Percentiles rank a stretch among this genome's conserved stretches.
These are phyloP conservation scores for Phialocephala sp. DNA, from an alignment of 2,329 filamentous ascomycete species.

Conservation along the genomic window DNA sequence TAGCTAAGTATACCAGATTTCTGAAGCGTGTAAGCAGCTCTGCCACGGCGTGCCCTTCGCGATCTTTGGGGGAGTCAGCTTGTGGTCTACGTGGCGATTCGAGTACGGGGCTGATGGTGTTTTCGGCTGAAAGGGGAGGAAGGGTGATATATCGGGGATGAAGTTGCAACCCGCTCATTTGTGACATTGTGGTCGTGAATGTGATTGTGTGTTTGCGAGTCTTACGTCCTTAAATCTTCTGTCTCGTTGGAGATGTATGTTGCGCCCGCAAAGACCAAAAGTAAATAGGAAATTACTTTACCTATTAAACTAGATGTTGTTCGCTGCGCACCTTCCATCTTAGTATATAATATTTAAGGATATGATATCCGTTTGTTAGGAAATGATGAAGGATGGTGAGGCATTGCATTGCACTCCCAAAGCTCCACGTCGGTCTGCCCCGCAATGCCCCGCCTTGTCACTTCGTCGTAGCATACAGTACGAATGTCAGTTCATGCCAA, in stretches of 20 bases:
- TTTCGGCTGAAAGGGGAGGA: not conserved
- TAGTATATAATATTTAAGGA: not conserved
- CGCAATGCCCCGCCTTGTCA: slow-evolving; percentile 10
- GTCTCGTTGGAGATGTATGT: not conserved
- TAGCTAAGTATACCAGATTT: slow-evolving; percentile 46
- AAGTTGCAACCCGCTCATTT: not conserved
- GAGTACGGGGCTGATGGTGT: not conserved
- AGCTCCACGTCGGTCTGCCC: slow-evolving; percentile 7
- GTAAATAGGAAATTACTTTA: slow-evolving; percentile 29
- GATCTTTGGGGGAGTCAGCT: slow-evolving; percentile 46
- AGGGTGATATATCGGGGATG: not conserved
- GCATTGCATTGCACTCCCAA: not conserved
- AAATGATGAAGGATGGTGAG: slow-evolving; percentile 11
- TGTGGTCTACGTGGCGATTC: not conserved
- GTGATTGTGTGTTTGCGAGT: not conserved
- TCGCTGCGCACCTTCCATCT: slow-evolving; percentile 39
- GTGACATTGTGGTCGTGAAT: slow-evolving; percentile 3
- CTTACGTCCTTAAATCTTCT: not conserved
- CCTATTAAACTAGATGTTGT: slow-evolving; percentile 39
- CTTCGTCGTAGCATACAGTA: not conserved
- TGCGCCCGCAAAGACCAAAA: slow-evolving; percentile 7
- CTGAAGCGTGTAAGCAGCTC: slow-evolving; percentile 52
- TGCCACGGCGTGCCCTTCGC: slow-evolving; percentile 52
- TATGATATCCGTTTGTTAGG: slow-evolving; percentile 16
- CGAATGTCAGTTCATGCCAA: not conserved